Base-by-base conservation (phyloP, 768 basidiomycete species). In the Lactarius pseudohatsudake region DNA sequence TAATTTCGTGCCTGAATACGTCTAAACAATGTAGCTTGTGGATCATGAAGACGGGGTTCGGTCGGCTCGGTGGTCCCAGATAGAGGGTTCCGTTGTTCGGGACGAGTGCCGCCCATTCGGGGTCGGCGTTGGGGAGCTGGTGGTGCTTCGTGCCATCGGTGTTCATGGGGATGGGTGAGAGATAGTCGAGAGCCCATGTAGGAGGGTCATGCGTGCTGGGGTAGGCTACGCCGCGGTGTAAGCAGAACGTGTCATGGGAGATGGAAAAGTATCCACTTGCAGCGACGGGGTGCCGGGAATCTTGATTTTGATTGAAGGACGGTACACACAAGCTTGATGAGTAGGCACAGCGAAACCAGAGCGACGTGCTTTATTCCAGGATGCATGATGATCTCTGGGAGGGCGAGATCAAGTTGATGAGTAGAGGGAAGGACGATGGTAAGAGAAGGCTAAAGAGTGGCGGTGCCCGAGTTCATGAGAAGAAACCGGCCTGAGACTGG, bases 271-370 rank as follows among this genome's bases (percentile, higher is more conserved):
- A 7, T n/a, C 15, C 30, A 30, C n/a, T 30, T 43, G 55, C 53
- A n/a, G 4, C 50, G 20, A 20, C 15, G 45, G 16, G 53, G n/a
- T 3, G 28, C 34, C 16, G n/a, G 43, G 20, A 57, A 30, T 8
- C 34, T 8, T 8, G 30, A 30, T n/a, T 30, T 30, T 43, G 34
- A 16, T 30, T 54, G 61, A 36, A 66, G 47, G 3, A 45, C 38
- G 30, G 62, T 62, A 22, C 65, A 58, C 6, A 30, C 61, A 30
- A 62, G 61, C 45, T 58, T 58, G 20, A 54, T 13, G 30, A 66
- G 30, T 4, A 62, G 57, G 50, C 57, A 62, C 15, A 66, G 56
- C 4, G 50, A 43, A 9, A n/a, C 38, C 6, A 66, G 47, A 43
- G 45, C 6, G 38, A 66, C 34, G 50, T 41, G 54, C 47, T 47